Base-by-base conservation (phyloP, 441 rosid species). In the Populus tomentosa region DNA sequence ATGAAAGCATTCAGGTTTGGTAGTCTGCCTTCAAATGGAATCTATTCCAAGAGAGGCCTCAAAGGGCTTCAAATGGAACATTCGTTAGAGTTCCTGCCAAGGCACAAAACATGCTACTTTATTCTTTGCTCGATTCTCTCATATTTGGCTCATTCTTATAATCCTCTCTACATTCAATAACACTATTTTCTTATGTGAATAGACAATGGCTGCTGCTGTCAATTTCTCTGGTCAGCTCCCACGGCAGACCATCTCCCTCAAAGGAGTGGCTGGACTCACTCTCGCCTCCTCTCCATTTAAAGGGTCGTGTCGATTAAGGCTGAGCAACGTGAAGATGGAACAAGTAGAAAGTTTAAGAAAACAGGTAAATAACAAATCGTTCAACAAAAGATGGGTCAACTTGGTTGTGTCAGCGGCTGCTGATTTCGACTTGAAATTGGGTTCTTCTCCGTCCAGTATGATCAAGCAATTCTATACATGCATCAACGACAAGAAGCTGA, bases 401-500 rank as follows among this genome's bases (percentile, higher is more conserved):
- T 26, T 40, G 30, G 61, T 76, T 28, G 68, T 26, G 62, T 65
- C 84, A 67, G 62, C 78, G 0, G 64, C 59, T 4, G 67, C 38
- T 4, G n/a, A 59, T 2, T 21, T 4, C 10, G 67, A 74, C 38
- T 59, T 75, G 2, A 24, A 10, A 0, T 7, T 71, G 0, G 63
- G 70, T 81, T 68, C 81, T 26, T 86, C 91, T 13, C 84, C 92
- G 33, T 87, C 89, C 7, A 82, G 76, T 16, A 67, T 62, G 77
- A 85, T 89, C 14, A 85, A 65, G 75, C 82, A 78, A 32, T 79
- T 94, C 84, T 92, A 88, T 73, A 62, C 73, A 28, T 85, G 89
- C 80, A 88, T 92, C 70, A 94, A 94, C 11, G 86, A 89, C 63
- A 89, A 86, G 74, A 87, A 82, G 73, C 24, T 87, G 76, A 72